phyloP scores from a whole-genome alignment of 495 filamentous ascomycete species.

The Xanthoparmelia taractica region DNA sequence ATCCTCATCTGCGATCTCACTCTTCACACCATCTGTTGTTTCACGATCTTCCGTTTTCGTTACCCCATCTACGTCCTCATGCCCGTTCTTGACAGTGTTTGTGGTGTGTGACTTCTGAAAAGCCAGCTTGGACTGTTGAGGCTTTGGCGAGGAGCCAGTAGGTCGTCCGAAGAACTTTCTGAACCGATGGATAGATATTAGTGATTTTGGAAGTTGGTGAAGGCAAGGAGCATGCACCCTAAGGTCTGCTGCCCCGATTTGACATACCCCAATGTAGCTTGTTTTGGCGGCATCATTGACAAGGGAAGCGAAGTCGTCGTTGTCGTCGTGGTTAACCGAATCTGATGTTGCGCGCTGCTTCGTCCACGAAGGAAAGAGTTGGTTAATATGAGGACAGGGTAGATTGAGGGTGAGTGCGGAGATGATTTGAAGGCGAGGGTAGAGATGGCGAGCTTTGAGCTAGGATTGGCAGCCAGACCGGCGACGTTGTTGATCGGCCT shows the following conservation, averaged over 20 bases:
- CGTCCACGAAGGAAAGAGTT: not conserved
- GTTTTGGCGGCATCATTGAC: slow-evolving; percentile 44
- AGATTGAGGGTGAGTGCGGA: not conserved
- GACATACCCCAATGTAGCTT: slow-evolving; percentile 92
- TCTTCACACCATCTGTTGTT: not conserved
- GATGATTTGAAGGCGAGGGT: not conserved
- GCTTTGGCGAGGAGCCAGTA: slow-evolving; percentile 15
- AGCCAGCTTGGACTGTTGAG: slow-evolving; percentile 26
- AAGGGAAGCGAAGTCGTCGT: not conserved
- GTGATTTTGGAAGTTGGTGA: not conserved
- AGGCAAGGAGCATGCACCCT: slow-evolving; percentile 53
- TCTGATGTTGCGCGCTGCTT: not conserved
- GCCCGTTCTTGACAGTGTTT: not conserved
- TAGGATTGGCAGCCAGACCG: not conserved
- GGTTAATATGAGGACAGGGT: not conserved
- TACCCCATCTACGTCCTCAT: not conserved
- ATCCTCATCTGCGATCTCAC: slow-evolving; percentile 6
- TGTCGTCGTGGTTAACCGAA: not conserved
- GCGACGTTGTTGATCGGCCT: not conserved
- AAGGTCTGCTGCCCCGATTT: slow-evolving; percentile 69
- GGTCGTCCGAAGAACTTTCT: slow-evolving; percentile 27
- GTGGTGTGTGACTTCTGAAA: slow-evolving; percentile 18
- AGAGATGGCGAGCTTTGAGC: not conserved
- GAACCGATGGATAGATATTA: not conserved
- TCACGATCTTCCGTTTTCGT: not conserved